Evolutionary conservation across 1,284 basidiomycete species (phyloP), one percentile per base, ranked within the genome.

Genomic region (Ceratobasidium sp.): DNA sequence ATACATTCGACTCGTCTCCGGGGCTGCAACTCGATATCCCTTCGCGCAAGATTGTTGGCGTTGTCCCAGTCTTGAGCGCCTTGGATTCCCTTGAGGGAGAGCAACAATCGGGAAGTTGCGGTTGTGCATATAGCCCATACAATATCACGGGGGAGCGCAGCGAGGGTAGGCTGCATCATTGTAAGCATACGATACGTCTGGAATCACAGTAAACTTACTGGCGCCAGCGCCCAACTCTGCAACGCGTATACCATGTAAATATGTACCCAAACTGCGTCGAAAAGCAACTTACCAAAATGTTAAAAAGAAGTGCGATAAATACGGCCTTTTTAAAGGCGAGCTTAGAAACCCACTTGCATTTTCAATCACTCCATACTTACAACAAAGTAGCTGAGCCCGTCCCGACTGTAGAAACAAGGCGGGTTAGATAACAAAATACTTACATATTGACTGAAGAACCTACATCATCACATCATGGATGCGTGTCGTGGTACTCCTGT

Each of bases 101-200:
- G 77, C 33, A 79, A 50, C 7, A 79, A 62, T 20, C 77, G 78
- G 16, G 78, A 78, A n/a, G 78, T 78, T 7, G 78, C 78, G 12
- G 73, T 74, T 7, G 78, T 78, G 77, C 46, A 71, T 38, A 79
- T 66, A 38, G 77, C 33, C 78, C 78, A 79, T 60, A 78, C 78
- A 35, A 77, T 55, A 18, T 50, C 65, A 55, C 57, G 69, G 20
- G 77, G 77, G 10, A 78, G 41, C 38, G 71, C 62, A 6, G 77
- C 69, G 23, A 78, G 69, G 12, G 64, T 55, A 44, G 60, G 44
- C 77, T 78, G 62, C 23, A 10, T 60, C 3, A 48, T 41, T 38
- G n/a, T 66, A 20, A 75, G 60, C n/a, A 57, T 4, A 55, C n/a
- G 55, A 54, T 27, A 52, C 18, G 16, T n/a, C 35, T 27, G n/a